Evolutionary conservation across 768 basidiomycete species (phyloP), one percentile per base, ranked within the genome.

Genomic region (Porpolomopsis calyptriformis): DNA sequence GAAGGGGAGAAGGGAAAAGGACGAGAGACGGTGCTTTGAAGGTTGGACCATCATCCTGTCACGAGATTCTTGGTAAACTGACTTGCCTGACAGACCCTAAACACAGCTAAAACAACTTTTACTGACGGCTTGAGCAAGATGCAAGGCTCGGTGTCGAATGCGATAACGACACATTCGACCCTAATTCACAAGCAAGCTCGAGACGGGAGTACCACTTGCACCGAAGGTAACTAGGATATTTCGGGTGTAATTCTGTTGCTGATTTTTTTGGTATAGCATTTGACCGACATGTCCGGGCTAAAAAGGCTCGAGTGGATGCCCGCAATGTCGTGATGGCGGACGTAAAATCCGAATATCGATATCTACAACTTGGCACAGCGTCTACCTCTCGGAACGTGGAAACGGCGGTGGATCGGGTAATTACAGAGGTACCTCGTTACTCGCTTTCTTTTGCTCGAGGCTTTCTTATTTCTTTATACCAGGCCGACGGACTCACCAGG

Each of bases 271-370:
- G 45, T 29, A 1, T 51, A 80, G 84, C 77, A 25, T 71, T 85
- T 50, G 77, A 85, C 49, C 70, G 76, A 49, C 65, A 82, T 54
- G 63, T 65, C 35, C 69, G 74, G 45, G 72, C 77, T 12, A 90
- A 90, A 57, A 73, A 80, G 40, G 78, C 78, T 31, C 74, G 86
- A 35, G 55, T 80, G 2, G 83, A 85, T 43, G 69, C 72, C 8
- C 78, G 75, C 16, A 65, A 68, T 34, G 57, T 64, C 2, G 62
- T 85, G 55, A 63, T 63, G 24, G 60, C 65, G 4, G 72, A 77
- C 25, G 55, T 76, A 26, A 72, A 78, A 50, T 65, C 70, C 25
- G 71, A 78, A 40, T 75, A 76, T 54, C 68, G 68, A 19, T 61
- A 65, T 44, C 54, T 80, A 46, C 75, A 79, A 49, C 65, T 69